phyloP scores from a whole-genome alignment of 352 stramenopile species.

The Plasmopara muralis region DNA sequence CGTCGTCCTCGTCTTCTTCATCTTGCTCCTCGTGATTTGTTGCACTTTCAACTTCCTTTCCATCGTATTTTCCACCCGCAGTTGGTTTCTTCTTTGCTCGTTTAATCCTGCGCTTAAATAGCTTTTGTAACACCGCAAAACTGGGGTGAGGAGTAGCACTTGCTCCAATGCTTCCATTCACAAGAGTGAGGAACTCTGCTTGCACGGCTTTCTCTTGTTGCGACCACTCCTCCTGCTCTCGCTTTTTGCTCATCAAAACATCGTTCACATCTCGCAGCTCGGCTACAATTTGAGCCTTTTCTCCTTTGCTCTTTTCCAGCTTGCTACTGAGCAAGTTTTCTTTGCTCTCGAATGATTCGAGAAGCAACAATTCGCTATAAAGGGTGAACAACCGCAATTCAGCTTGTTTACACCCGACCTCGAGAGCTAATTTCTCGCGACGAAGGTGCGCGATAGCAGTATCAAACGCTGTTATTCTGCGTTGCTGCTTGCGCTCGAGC shows the following conservation, averaged over 20 bases:
- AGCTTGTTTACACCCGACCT: constrained; percentile 83
- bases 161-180: constrained; percentile 51
- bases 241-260: constrained; percentile 62
- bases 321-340: constrained; percentile 85
- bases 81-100: constrained; percentile 72
- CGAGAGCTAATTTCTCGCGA: constrained; percentile 75
- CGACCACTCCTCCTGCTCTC: constrained; percentile 75
- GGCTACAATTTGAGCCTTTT: constrained; percentile 82
- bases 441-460: constrained; percentile 85
- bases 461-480: constrained; percentile 78
- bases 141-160: constrained; percentile 43
- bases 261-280: constrained; percentile 77
- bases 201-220: constrained; percentile 57
- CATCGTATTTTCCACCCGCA: constrained; percentile 20
- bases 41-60: constrained; percentile 25
- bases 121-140: constrained; percentile 75
- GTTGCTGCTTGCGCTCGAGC: constrained; percentile 58
- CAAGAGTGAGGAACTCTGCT: constrained; percentile 56
- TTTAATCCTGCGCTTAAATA: constrained; percentile 91
- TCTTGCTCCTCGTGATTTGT: constrained; percentile 64
- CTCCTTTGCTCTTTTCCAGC: constrained; percentile 70
- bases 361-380: constrained; percentile 74
- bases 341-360: constrained; percentile 89
- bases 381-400: constrained; percentile 87
- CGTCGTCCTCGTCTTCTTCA: constrained; percentile 69